phyloP scores from a whole-genome alignment of 2,329 filamentous ascomycete genomes.

The Aspergillus tamarii region DNA sequence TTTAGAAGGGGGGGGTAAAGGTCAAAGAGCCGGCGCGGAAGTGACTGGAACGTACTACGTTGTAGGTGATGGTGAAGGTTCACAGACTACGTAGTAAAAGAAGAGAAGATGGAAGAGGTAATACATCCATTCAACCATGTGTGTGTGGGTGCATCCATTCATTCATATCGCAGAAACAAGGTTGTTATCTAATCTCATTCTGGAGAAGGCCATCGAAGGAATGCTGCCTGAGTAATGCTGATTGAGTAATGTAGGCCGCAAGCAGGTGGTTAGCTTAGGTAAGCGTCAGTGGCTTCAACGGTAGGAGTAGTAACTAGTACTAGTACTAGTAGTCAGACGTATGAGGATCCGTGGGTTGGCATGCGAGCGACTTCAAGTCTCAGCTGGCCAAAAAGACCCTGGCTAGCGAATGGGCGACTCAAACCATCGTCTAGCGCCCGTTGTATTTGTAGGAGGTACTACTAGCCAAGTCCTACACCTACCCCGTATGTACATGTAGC shows the following conservation, averaged over 20 bases:
- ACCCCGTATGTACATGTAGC: too few relatives aligned
- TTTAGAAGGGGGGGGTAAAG: constrained; percentile 29
- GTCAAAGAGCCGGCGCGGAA: not conserved
- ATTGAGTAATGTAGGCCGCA: constrained; percentile 8
- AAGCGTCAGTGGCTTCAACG: constrained; percentile 18
- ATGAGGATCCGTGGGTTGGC: too few relatives aligned
- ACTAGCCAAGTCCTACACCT: too few relatives aligned
- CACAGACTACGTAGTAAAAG: not conserved
- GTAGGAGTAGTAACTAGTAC: too few relatives aligned
- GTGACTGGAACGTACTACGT: not conserved
- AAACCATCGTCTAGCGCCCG: not conserved
- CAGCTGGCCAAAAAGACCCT: not conserved
- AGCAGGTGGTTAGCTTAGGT: constrained; percentile 24
- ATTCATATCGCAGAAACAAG: not conserved
- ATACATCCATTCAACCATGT: too few relatives aligned
- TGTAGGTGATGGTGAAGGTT: not conserved
- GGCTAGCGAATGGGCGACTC: not conserved
- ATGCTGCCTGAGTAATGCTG: constrained; percentile 12
- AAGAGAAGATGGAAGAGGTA: not conserved
- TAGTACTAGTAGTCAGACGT: too few relatives aligned
- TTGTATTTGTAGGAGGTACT: too few relatives aligned
- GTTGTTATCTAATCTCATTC: not conserved
- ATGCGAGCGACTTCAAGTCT: not conserved
- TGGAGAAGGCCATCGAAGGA: constrained; percentile 23
- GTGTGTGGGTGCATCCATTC: not conserved